Conservation (phyloP, 2,329 filamentous ascomycete genomes). For the Chaetomium strumarium region DNA sequence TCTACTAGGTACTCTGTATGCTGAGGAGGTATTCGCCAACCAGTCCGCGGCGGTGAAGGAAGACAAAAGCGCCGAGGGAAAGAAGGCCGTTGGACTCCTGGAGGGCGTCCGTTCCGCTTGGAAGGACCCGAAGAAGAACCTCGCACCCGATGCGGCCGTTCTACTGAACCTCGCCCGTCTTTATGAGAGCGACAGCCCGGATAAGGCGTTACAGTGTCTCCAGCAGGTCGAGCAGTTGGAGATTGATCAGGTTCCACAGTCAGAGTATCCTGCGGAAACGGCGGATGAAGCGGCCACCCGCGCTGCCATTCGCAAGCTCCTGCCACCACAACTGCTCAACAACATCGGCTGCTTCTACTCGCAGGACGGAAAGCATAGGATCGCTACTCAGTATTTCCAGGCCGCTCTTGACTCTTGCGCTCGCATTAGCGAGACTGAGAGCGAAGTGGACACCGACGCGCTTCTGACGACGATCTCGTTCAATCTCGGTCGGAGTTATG, state of each 20-base stretch:
- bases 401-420: conserved; percentile 85
- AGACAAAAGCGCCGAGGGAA: conserved; percentile 77
- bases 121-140: conserved; percentile 86
- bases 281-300: conserved; percentile 57
- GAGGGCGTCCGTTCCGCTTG: conserved; percentile 81
- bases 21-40: conserved; percentile 84
- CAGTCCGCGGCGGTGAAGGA: conserved; percentile 70
- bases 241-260: conserved; percentile 66
- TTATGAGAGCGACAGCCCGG: conserved; percentile 78
- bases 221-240: conserved; percentile 90
- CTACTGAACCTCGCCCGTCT: conserved; percentile 86
- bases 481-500: conserved; percentile 90
- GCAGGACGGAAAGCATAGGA: conserved; percentile 73
- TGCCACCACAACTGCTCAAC: conserved; percentile 89
- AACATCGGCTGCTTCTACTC: conserved; percentile 97
- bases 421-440: conserved; percentile 67
- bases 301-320: conserved; percentile 62
- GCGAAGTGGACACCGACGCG: conserved; percentile 77
- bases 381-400: conserved; percentile 83
- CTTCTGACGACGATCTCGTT: conserved; percentile 94
- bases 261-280: conserved; percentile 56
- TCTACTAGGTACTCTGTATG: conserved; percentile 82
- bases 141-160: conserved; percentile 76
- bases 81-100: conserved; percentile 78
- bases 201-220: conserved; percentile 87